Evolutionary conservation across 2,329 filamentous ascomycete species (phyloP).

Genomic region (Fusarium metavorans): DNA sequence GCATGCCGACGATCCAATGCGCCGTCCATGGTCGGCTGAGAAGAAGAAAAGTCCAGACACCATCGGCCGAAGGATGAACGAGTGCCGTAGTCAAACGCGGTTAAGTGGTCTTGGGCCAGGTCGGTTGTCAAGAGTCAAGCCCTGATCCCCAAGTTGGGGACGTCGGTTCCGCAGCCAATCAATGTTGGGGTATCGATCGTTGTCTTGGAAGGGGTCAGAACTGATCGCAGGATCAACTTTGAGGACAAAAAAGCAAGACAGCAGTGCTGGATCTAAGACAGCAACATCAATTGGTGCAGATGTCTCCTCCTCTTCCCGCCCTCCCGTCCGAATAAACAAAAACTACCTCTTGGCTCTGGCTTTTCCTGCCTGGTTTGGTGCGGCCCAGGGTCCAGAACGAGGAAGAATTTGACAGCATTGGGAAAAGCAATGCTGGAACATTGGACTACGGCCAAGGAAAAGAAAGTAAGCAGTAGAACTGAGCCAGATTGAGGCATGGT

Average conservation of each 20-base stretch:
- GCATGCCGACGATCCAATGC: constrained; percentile 4
- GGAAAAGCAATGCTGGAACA: constrained; percentile 34
- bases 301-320: constrained; percentile 9
- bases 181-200: constrained; percentile 18
- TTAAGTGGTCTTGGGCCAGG: constrained; percentile 32
- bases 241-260: constrained; percentile 26
- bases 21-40: constrained; percentile 18
- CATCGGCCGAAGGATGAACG: constrained; percentile 29
- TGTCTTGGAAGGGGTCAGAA: constrained; percentile 26
- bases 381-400: constrained; percentile 10
- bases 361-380: constrained; percentile 9
- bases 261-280: constrained; percentile 34
- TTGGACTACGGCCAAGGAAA: constrained; percentile 17
- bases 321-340: constrained; percentile 10
- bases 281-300: constrained; percentile 20
- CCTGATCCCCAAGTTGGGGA: constrained; percentile 20
- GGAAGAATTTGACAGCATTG: constrained; percentile 10
- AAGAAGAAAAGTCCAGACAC: constrained; percentile 21
- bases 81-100: constrained; percentile 29
- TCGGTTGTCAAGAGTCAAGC: constrained; percentile 27
- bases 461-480: constrained; percentile 36
- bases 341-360: constrained; percentile 3
- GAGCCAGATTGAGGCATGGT: constrained; percentile 34
- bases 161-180: constrained; percentile 25
- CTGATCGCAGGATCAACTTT: constrained; percentile 26